phyloP scores from a whole-genome alignment of 495 filamentous ascomycete species.

The Talaromyces borbonicus region DNA sequence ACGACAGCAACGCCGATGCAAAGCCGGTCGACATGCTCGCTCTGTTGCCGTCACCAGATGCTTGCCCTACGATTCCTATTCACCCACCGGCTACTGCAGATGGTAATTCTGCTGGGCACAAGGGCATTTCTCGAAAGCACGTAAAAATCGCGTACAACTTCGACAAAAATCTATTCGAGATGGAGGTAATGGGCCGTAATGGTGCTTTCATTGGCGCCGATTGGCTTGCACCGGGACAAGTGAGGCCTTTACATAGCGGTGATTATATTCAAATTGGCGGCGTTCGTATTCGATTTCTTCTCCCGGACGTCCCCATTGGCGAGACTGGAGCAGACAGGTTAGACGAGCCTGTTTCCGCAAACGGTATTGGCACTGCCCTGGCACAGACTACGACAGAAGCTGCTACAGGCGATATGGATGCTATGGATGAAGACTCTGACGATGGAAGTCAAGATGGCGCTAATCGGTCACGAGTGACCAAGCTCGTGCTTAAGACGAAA shows the following conservation, averaged over 20 bases:
- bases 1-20: constrained; percentile 27
- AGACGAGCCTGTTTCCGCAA: constrained; percentile 48
- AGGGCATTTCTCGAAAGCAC: constrained; percentile 74
- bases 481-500: constrained; percentile 31
- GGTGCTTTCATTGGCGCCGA: constrained; percentile 75
- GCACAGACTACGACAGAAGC: constrained; percentile 26
- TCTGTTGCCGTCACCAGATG: constrained; percentile 39
- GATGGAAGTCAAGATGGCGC: constrained; percentile 26
- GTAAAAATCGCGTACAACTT: constrained; percentile 76
- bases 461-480: constrained; percentile 26
- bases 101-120: constrained; percentile 50
- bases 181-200: constrained; percentile 74
- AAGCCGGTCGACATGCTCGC: constrained; percentile 33
- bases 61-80: constrained; percentile 70
- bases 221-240: constrained; percentile 49
- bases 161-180: constrained; percentile 61
- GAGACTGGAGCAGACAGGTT: constrained; percentile 59
- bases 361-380: constrained; percentile 19
- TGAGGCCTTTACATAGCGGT: constrained; percentile 59
- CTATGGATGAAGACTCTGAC: constrained; percentile 20
- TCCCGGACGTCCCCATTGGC: constrained; percentile 61
- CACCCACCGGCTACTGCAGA: constrained; percentile 60
- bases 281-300: constrained; percentile 60
- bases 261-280: constrained; percentile 71
- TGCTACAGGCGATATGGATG: constrained; percentile 17